Conservation (phyloP, 305 asterid species). For the Striga hermonthica region DNA sequence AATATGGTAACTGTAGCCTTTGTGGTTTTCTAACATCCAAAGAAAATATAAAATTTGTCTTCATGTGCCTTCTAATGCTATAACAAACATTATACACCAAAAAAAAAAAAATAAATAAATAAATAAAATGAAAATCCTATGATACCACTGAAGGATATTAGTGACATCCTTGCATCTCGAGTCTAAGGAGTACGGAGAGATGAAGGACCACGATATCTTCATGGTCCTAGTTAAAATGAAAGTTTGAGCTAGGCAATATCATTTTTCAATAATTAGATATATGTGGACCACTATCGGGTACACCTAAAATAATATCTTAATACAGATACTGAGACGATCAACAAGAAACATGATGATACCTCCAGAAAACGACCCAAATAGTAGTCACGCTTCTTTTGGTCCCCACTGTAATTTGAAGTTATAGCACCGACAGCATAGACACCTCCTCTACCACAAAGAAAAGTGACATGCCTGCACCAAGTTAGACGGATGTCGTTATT, state of each 20-base stretch:
- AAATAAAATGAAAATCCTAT: too few species aligned
- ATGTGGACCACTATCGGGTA: constrained; percentile 6
- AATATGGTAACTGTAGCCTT: too few species aligned
- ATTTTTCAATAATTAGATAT: neutral
- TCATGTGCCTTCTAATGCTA: too few species aligned
- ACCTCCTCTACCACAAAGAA: constrained; percentile 83
- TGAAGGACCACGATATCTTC: neutral
- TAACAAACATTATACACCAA: too few species aligned
- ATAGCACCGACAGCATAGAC: constrained; percentile 71
- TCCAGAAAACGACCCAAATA: constrained; percentile 59
- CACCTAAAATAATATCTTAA: neutral
- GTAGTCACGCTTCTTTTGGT: constrained; percentile 43
- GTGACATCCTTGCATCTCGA: too few species aligned
- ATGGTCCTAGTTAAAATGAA: neutral
- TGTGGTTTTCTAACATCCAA: too few species aligned
- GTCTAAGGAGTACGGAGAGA: too few species aligned
- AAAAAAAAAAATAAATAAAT: too few species aligned
- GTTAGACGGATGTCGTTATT: too few species aligned
- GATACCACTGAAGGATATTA: too few species aligned
- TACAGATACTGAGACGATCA: neutral
- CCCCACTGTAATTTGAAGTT: constrained; percentile 55
- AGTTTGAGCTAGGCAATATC: neutral
- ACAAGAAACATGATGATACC: constrained; percentile 38
- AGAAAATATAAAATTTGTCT: too few species aligned
- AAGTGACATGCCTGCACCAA: constrained; percentile 58